phyloP scores from a whole-genome alignment of 352 stramenopile species.

The Globisporangium sylvaticum region DNA sequence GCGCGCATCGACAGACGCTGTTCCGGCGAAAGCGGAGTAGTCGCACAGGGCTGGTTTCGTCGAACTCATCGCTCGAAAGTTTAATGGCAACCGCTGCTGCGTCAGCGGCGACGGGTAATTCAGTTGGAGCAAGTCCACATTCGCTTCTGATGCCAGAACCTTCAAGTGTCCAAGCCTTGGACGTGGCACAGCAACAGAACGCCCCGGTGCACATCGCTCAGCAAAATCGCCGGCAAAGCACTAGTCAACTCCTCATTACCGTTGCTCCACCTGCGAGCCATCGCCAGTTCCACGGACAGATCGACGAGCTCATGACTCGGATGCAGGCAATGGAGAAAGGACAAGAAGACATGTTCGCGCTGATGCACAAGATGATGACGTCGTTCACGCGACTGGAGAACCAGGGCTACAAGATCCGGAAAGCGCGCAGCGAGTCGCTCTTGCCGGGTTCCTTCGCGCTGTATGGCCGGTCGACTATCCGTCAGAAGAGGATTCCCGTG shows the following conservation, averaged over 20 bases:
- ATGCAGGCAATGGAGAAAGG: background rate
- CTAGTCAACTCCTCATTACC: background rate
- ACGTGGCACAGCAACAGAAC: background rate
- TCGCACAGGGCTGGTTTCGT: background rate
- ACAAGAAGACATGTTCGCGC: conserved; percentile 3
- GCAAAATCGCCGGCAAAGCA: background rate
- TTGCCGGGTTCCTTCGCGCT: background rate
- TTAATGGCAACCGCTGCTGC: background rate
- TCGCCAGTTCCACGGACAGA: background rate
- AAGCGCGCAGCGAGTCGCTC: background rate
- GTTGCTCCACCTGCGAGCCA: background rate
- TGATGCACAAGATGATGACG: conserved; percentile 2
- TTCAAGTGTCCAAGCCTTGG: background rate
- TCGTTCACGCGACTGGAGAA: background rate
- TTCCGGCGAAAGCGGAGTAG: conserved; percentile 1
- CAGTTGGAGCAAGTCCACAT: background rate
- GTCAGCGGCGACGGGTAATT: background rate
- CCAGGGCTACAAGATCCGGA: background rate
- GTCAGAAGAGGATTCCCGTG: background rate
- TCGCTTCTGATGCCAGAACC: background rate
- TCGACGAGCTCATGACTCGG: background rate
- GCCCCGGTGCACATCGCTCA: background rate
- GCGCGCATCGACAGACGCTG: background rate
- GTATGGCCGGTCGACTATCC: background rate
- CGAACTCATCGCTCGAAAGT: background rate